Evolutionary conservation across 371 early-diverging fungal species (phyloP).

Genomic region (Mucor plumbeus): DNA sequence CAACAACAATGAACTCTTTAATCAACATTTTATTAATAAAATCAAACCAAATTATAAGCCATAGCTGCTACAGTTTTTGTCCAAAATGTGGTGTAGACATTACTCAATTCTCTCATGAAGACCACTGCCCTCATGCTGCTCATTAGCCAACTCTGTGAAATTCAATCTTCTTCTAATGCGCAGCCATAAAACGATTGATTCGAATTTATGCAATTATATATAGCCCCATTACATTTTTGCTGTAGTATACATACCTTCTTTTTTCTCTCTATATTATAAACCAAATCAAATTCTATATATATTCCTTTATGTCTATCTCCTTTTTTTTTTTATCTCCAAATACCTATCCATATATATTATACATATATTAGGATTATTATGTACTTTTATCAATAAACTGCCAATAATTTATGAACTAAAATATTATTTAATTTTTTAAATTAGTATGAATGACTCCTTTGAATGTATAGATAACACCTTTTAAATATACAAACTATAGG

Average conservation of each 20-base stretch:
- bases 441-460: too few species aligned
- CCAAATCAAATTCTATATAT: neutral
- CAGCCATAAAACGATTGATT: conserved; percentile 7
- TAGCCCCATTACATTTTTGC: neutral
- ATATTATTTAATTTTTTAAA: too few species aligned
- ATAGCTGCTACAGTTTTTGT: conserved; percentile 24
- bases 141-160: neutral
- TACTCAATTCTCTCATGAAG: conserved; percentile 32
- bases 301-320: too few species aligned
- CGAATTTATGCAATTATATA: conserved; percentile 3
- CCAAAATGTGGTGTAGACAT: conserved; percentile 32
- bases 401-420: too few species aligned
- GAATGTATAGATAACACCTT: neutral
- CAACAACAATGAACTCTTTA: neutral
- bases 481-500: neutral
- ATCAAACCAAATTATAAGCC: conserved; percentile 3
- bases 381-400: too few species aligned
- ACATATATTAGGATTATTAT: too few species aligned
- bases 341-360: too few species aligned
- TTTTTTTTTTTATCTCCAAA: too few species aligned
- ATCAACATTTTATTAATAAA: neutral
- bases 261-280: neutral
- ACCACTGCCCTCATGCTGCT: conserved; percentile 20
- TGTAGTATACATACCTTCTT: conserved; percentile 2
- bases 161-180: neutral